Percentiles rank a stretch among this genome's conserved stretches.
Conservation (phyloP, 2,329 filamentous ascomycete species). For the Cadophora malorum region DNA sequence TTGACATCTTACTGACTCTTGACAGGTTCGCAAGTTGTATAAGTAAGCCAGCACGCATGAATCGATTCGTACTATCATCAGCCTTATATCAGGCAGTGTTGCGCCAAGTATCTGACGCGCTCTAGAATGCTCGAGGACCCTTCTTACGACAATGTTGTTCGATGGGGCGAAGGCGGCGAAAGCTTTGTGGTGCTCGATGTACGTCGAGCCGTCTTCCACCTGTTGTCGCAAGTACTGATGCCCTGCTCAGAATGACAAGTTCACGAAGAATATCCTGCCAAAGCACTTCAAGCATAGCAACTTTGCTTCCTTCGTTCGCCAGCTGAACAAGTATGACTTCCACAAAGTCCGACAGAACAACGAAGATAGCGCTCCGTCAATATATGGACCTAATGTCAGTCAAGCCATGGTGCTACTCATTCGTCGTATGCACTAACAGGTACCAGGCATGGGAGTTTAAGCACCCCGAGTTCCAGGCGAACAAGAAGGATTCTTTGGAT, state of each 20-base stretch:
- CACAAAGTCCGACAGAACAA: constrained; percentile 96
- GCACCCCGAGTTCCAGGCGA: constrained; percentile 93
- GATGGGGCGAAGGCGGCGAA: constrained; percentile 94
- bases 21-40: constrained; percentile 94
- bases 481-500: constrained; percentile 95
- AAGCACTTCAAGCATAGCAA: constrained; percentile 99
- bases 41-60: constrained; percentile 68
- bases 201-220: constrained; percentile 44
- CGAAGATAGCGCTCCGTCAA: constrained; percentile 81
- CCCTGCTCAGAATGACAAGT: constrained; percentile 83
- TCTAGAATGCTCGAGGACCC: constrained; percentile 94
- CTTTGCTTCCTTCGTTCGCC: constrained; percentile 94
- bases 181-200: constrained; percentile 98
- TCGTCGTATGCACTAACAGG: background rate
- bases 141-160: constrained; percentile 87
- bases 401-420: constrained; percentile 26
- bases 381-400: constrained; percentile 78
- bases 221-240: constrained; percentile 32
- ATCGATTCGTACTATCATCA: constrained; percentile 33
- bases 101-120: constrained; percentile 34
- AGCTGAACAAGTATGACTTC: constrained; percentile 97
- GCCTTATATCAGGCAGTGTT: constrained; percentile 42
- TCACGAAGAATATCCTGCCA: constrained; percentile 94
- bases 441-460: constrained; percentile 91
- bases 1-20: constrained; percentile 18